phyloP scores from a whole-genome alignment of 176 grass and related monocot genomes.

The Ensete ventricosum region DNA sequence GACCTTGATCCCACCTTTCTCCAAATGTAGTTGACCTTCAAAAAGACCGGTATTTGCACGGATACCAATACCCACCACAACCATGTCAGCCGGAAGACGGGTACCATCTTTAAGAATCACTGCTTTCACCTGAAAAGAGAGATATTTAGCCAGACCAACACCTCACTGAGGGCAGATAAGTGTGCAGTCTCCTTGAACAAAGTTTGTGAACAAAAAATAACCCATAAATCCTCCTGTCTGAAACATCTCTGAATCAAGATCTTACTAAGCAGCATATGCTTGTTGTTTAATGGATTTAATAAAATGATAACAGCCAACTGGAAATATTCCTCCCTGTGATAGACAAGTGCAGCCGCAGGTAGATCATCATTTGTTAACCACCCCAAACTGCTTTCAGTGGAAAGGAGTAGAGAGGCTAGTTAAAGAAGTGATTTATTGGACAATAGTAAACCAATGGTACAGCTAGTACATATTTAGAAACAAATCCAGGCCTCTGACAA shows the following conservation, averaged over 20 bases:
- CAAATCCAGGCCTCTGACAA: too few species aligned
- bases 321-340: not conserved
- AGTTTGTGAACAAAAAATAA: not conserved
- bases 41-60: slow-evolving; percentile 70
- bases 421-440: not conserved
- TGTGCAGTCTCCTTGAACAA: not conserved
- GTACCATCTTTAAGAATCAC: slow-evolving; percentile 79
- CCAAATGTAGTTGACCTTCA: slow-evolving; percentile 67
- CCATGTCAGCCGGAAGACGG: slow-evolving; percentile 61
- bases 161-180: not conserved
- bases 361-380: not conserved
- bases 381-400: too few species aligned
- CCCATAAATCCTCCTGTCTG: not conserved
- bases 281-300: too few species aligned
- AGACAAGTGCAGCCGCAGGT: not conserved
- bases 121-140: slow-evolving; percentile 47
- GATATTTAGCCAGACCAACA: slow-evolving; percentile 12
- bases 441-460: not conserved
- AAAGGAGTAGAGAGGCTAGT: not conserved
- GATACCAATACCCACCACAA: slow-evolving; percentile 91
- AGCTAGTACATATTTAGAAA: not conserved
- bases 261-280: too few species aligned
- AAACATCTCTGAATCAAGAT: not conserved
- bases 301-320: not conserved
- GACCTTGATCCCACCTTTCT: slow-evolving; percentile 88